Evolutionary conservation across 164 flowering plant species (phyloP), one percentile per base, ranked within the genome.

Genomic region (Akebia trifoliata): DNA sequence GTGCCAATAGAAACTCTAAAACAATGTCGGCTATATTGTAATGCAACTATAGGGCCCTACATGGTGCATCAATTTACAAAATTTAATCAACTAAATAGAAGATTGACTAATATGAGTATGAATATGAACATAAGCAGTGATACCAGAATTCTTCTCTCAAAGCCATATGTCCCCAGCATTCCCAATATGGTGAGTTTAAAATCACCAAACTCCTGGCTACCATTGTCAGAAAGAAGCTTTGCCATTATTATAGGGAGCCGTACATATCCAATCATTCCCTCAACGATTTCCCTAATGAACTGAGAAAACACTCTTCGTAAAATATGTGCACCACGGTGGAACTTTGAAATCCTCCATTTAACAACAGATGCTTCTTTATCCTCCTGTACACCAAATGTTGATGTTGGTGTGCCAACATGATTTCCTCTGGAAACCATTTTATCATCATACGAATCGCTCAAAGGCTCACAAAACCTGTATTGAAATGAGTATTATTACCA

Each of bases 241-340:
- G 83, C 71, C 96, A 93, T 87, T 72, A 93, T 85, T 18, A 76
- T 63, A 56, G 90, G 97, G 61, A 87, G 95, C 48, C 74, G 90
- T 64, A 90, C 86, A 78, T 86, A 84, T 59, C 97, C 97, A 56
- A 90, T 78, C 99, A 93, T 87, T 67, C 96, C 99, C 65, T 90
- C 97, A 61, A 93, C 87, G 53, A 93, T 83, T 69, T 84, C 92
- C 69, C 80, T 84, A 62, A 93, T 81, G 76, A 93, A 87, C 51
- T 69, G 79, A 61, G 93, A 83, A 53, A 87, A 71, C 66, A 93
- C 56, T 65, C 76, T 83, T 61, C 81, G 81, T 70, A 83, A 54
- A 28, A 83, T 62, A 46, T 63, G 75, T 67, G 80, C 77, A 70
- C 71, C 75, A 62, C 56, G 73, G 1, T 67, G 67, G 52, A 73